Conservation (phyloP, 495 filamentous ascomycete genomes). For the Penicillium turbatum region DNA sequence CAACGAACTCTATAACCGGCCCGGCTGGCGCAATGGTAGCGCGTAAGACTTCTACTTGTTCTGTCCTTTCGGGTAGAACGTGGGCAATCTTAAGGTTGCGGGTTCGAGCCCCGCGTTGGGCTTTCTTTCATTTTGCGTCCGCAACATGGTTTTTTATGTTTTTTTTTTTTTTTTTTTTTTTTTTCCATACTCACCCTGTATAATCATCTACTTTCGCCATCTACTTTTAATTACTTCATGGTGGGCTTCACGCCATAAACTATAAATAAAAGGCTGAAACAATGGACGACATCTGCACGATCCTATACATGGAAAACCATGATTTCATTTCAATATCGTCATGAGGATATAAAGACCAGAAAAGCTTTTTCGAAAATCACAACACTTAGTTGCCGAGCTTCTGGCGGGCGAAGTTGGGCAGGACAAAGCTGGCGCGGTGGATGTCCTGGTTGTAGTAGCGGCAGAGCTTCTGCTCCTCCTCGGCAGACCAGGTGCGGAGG, state of each 20-base stretch:
- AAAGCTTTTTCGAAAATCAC: constrained; percentile 10
- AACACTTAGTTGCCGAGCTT: constrained; percentile 49
- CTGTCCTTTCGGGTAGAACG: no score
- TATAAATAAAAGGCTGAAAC: background rate
- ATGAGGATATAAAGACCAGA: constrained; percentile 10
- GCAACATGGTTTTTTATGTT: no score
- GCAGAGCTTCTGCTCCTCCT: constrained; percentile 90
- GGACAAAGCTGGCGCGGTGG: constrained; percentile 87
- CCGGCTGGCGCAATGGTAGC: no score
- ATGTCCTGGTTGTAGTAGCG: constrained; percentile 94
- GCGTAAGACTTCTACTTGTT: no score
- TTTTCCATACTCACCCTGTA: no score
- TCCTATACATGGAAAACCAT: background rate
- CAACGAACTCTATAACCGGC: no score
- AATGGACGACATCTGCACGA: background rate
- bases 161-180: no score
- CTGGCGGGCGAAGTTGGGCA: constrained; percentile 87
- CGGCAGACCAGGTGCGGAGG: constrained; percentile 67
- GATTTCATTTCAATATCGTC: constrained; percentile 15
- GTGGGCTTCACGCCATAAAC: background rate
- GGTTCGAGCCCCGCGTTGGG: no score
- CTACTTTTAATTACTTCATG: background rate
- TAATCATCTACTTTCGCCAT: no score
- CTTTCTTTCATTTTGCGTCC: no score
- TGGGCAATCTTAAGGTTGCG: no score